These are phyloP conservation scores for Corynespora cassiicola DNA, from an alignment of 2,329 filamentous ascomycete genomes.

Conservation along the genomic window DNA sequence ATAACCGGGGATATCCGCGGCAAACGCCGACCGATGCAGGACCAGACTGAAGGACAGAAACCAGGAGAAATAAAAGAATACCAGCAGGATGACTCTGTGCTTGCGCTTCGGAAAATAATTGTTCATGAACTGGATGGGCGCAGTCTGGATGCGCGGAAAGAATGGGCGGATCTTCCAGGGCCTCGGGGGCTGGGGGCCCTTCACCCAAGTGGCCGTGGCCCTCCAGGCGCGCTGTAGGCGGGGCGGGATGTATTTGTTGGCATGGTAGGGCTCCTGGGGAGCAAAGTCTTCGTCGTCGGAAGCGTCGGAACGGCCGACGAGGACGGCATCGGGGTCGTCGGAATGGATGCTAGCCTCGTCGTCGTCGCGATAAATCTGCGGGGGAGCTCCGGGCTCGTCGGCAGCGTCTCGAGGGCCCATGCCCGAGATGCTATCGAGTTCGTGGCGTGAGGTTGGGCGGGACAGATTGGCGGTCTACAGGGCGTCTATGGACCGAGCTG, in stretches of 20 bases:
- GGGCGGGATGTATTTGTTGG: constrained; percentile 56
- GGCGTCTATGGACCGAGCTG: constrained; percentile 8
- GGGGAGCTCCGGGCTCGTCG: constrained; percentile 34
- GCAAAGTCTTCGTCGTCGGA: constrained; percentile 36
- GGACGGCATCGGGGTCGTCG: constrained; percentile 26
- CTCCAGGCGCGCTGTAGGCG: constrained; percentile 55
- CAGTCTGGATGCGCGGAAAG: constrained; percentile 71
- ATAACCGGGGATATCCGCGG: constrained; percentile 70
- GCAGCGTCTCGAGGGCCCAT: constrained; percentile 28
- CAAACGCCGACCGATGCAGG: constrained; percentile 67
- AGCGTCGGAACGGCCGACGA: constrained; percentile 38
- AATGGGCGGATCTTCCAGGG: constrained; percentile 59
- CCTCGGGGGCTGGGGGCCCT: constrained; percentile 56
- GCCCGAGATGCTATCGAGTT: constrained; percentile 32
- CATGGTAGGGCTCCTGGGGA: constrained; percentile 24
- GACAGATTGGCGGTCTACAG: constrained; percentile 32
- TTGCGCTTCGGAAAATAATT: constrained; percentile 65
- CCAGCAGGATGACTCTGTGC: constrained; percentile 65
- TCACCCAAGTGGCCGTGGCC: constrained; percentile 52
- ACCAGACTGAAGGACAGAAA: constrained; percentile 72
- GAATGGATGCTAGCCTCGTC: constrained; percentile 29
- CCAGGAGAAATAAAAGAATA: constrained; percentile 71
- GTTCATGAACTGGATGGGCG: constrained; percentile 69
- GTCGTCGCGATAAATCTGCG: constrained; percentile 40
- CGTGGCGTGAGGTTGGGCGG: constrained; percentile 39